Evolutionary conservation across 164 flowering plant species (phyloP), one percentile per base, ranked within the genome.

Genomic region (Amborella trichopoda): DNA sequence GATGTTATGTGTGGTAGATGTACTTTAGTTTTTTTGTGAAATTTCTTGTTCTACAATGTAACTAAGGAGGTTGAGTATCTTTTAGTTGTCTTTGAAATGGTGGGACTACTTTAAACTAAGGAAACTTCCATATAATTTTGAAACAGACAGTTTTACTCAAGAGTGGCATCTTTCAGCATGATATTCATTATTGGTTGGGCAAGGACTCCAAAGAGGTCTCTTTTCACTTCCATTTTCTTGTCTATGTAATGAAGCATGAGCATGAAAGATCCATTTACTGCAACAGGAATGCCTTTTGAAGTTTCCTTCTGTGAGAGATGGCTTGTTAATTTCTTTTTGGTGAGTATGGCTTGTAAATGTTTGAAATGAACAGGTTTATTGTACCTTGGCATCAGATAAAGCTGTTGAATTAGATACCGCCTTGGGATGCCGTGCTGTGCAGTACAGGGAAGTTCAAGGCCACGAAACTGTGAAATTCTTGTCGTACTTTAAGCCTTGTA

Each of bases 101-200:
- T 45, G 27, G 6, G 3, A 16, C 2, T 37, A 23, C 6, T 26
- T 19, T 18, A 23, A 16, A 19, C 23, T 42, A 25, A 5, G 5
- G n/a, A 14, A 26, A 50, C 40, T 40, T 16, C 34, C 62, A 20
- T 28, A 13, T 58, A 44, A 49, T 48, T 27, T 37, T 49, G 44
- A 28, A 53, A 26, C 74, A 83, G 93, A 73, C 93, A 18, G 41
- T 47, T 47, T 19, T 71, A 49, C 62, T 67, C 5, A 83, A 68
- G 59, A 67, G 45, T 27, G 79, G 88, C 4, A 27, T 64, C 54
- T 58, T 58, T 43, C 71, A 59, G 33, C 76, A 80, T 52, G 83
- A 74, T 30, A 61, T 80, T 39, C 85, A 83, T 49, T 83, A 75
- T 46, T 83, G 93, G 93, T 57, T 72, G 49, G 93, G 93, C 60